Evolutionary conservation across 495 filamentous ascomycete genomes (phyloP), one percentile per base, ranked within the genome.

Genomic region (Corynascus novoguineensis): DNA sequence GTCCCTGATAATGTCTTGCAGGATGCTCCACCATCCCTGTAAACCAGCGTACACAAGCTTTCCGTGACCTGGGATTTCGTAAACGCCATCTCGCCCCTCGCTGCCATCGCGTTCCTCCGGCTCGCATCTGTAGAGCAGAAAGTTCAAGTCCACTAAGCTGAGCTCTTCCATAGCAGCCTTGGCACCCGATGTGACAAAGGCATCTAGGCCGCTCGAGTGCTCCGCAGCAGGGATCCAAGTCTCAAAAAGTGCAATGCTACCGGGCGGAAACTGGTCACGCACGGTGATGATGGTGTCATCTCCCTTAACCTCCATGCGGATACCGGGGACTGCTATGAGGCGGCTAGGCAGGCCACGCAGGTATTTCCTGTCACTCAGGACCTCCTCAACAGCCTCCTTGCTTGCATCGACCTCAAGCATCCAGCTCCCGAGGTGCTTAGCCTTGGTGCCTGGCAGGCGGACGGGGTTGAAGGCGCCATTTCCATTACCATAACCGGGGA

Each of bases 21-120:
- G 77, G 7, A 95, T 76, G 68, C 90, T 97, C 93, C 92, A 97
- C 93, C 93, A 99, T 14, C 95, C 95, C 69, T 99, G 95, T 27
- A 99, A 80, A 44, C 95, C 95, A 55, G 95, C 92, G 70, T 99
- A 99, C 17, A 97, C 89, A 40, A 96, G 77, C 46, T 87, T 78
- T 4, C 92, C 95, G 63, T 88, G 74, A 0, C 84, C 83, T 10
- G 95, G 93, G 60, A 99, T 89, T 46, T 76, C 80, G 69, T 97
- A 99, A 0, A 85, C 84, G 1, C 95, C 95, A 73, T 97, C 89
- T 56, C 83, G 79, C 9, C 88, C 88, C 24, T 79, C 78, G 55
- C 87, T 95, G 1, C 78, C 82, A 57, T 95, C 92, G 44, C 81
- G 81, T 68, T 99, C 95, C 70, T 99, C 95, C 17, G 91, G 81